These are phyloP conservation scores for Leccinum arenicola DNA, from an alignment of 768 basidiomycete genomes.

Conservation along the genomic window DNA sequence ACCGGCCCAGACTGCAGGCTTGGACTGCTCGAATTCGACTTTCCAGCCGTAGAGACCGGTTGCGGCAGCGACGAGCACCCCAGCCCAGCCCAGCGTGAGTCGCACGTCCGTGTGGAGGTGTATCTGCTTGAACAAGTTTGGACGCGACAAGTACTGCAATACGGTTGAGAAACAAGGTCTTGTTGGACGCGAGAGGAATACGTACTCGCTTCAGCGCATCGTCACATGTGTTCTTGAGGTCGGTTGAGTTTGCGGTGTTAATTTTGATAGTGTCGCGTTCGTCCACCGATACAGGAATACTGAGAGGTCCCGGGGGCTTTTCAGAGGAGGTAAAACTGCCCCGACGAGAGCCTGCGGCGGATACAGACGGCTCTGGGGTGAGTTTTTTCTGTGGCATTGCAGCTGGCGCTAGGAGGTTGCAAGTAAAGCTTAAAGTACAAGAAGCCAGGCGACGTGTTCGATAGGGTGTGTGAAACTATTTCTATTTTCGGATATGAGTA, in stretches of 20 bases:
- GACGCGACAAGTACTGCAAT: conserved; percentile 75
- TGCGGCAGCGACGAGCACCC: conserved; percentile 76
- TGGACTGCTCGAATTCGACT: conserved; percentile 85
- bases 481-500: conserved; percentile 1
- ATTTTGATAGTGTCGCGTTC: conserved; percentile 58
- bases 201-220: conserved; percentile 87
- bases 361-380: conserved; percentile 11
- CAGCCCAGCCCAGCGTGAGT: conserved; percentile 81
- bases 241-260: conserved; percentile 54
- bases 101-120: conserved; percentile 88
- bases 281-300: conserved; percentile 40
- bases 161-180: not conserved
- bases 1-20: conserved; percentile 75
- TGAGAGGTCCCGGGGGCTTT: conserved; percentile 54
- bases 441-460: conserved; percentile 21
- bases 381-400: conserved; percentile 21
- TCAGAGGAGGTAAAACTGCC: conserved; percentile 28
- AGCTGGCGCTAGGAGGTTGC: not conserved
- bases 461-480: conserved; percentile 18
- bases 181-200: conserved; percentile 4
- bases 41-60: conserved; percentile 86
- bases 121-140: conserved; percentile 82
- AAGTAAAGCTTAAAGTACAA: not conserved
- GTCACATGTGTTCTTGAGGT: conserved; percentile 74
- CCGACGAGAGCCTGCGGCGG: conserved; percentile 22